Conservation (phyloP, 257 asterid genomes). For the Catharanthus roseus region DNA sequence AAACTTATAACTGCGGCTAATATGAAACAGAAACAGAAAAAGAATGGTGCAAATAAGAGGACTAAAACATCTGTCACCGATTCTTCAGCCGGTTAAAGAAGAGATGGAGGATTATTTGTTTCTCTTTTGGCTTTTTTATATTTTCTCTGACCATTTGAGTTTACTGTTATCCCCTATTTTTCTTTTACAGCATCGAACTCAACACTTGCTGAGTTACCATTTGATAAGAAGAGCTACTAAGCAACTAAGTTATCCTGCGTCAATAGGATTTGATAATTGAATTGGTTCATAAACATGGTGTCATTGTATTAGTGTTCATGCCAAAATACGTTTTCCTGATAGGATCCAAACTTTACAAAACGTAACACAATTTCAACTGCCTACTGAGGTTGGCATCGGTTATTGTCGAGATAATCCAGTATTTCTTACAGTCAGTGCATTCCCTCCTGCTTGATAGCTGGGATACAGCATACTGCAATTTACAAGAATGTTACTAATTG, state of each 20-base stretch:
- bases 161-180: too few species aligned
- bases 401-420: background rate
- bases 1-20: conserved; percentile 79
- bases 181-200: too few species aligned
- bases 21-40: conserved; percentile 48
- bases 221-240: too few species aligned
- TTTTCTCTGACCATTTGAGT: too few species aligned
- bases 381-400: background rate
- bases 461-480: background rate
- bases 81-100: background rate
- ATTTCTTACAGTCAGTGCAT: background rate
- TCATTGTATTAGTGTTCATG: too few species aligned
- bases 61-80: conserved; percentile 16
- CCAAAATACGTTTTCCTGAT: too few species aligned
- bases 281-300: too few species aligned
- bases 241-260: too few species aligned
- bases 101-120: too few species aligned
- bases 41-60: conserved; percentile 30
- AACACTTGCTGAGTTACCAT: too few species aligned
- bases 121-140: too few species aligned
- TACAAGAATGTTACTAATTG: background rate
- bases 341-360: background rate
- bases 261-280: too few species aligned
- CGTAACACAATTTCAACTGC: background rate
- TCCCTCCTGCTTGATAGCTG: background rate